Conservation (phyloP, 23 red algal species). For the Chondrus crispus region DNA sequence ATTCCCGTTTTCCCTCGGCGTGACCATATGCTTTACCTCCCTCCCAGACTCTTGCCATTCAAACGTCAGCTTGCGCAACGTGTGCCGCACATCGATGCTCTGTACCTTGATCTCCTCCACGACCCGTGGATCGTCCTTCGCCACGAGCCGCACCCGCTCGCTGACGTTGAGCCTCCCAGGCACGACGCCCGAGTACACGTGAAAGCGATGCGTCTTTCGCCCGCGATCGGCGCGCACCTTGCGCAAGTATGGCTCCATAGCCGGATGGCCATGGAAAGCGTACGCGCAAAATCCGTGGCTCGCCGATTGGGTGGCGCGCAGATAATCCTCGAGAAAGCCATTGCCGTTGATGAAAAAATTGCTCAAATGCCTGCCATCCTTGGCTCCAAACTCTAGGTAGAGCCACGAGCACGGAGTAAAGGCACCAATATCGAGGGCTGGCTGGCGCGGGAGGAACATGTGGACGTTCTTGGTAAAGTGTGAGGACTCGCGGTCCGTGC, state of each 20-base stretch:
- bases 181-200: conserved; percentile 45
- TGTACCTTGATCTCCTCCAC: background rate
- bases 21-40: conserved; percentile 29
- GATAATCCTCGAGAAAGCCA: conserved; percentile 45
- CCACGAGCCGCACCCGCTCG: conserved; percentile 9
- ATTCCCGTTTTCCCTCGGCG: conserved; percentile 39
- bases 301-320: conserved; percentile 43
- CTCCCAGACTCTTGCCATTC: conserved; percentile 33
- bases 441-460: conserved; percentile 24
- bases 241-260: conserved; percentile 35
- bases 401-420: conserved; percentile 47
- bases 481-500: background rate
- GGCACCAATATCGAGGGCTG: conserved; percentile 13
- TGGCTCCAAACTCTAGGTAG: conserved; percentile 48
- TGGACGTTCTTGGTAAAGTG: conserved; percentile 53
- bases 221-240: conserved; percentile 6
- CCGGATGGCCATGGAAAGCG: conserved; percentile 46
- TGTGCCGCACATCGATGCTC: conserved; percentile 28
- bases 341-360: conserved; percentile 41
- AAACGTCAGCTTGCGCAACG: conserved; percentile 16
- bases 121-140: background rate
- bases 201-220: conserved; percentile 7
- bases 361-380: conserved; percentile 45
- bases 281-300: conserved; percentile 31
- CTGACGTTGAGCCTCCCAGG: conserved; percentile 12